Evolutionary conservation across 2,329 filamentous ascomycete species (phyloP), one percentile per base, ranked within the genome.

Genomic region (Apiospora koreana): DNA sequence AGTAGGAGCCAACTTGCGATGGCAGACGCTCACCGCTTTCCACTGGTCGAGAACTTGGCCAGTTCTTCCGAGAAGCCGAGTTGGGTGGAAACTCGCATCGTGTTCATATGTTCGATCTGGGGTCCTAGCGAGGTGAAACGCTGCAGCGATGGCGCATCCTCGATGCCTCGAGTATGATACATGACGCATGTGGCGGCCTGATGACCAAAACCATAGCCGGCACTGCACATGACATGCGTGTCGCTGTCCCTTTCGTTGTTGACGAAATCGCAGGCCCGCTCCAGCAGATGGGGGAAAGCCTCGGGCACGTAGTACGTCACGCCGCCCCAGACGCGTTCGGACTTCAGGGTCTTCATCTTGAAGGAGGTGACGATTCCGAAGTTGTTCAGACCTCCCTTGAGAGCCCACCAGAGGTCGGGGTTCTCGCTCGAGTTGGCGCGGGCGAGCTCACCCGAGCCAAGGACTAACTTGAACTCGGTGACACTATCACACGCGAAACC

Each of bases 401-500:
- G 71, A 25, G 74, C 70, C 12, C n/a, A 31, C 69, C 71, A 75
- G 8, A 75, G 72, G 65, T 75, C 72, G 3, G 72, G 4, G 50
- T 72, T 72, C 67, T 75, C 67, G 10, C 35, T 58, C 6, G 70
- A 68, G 50, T 64, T 73, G 28, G 73, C 76, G 12, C 23, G 35
- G 2, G 71, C 68, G 10, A 73, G 2, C 35, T 72, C 69, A 5
- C 73, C 73, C 1, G 72, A 72, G 9, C 70, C 68, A 4, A 73
- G 72, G 21, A 71, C 72, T 2, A 75, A 67, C 35, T 73, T 31
- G 21, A 74, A 76, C 28, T 75, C 71, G 16, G 68, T 41, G 7
- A 76, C 72, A 3, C 68, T 72, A 28, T 76, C 74, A 18, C 74
- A 77, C 2, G 72, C 65, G 35, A 76, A 76, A 0, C 75, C 74